These are phyloP conservation scores for Pachyrhizus erosus DNA, from an alignment of 306 rosid species.

Conservation along the genomic window DNA sequence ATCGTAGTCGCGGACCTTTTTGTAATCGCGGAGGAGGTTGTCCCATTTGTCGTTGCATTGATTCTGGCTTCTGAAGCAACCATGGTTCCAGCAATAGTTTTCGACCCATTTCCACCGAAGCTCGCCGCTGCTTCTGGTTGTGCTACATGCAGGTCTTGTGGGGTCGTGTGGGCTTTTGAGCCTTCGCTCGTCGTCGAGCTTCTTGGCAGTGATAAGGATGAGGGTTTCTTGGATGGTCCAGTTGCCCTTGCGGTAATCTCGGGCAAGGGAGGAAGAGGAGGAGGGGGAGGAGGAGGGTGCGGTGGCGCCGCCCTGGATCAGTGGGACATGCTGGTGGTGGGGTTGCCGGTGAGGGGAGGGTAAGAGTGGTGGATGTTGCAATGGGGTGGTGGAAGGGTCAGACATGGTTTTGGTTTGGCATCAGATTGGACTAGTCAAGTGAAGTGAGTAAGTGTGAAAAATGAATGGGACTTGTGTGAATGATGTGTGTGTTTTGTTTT, in stretches of 20 bases:
- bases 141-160: neutral
- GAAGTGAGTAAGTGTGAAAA: slow-evolving; percentile 23
- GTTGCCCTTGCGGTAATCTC: slow-evolving; percentile 77
- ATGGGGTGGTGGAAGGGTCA: slow-evolving; percentile 66
- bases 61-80: slow-evolving; percentile 67
- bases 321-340: slow-evolving; percentile 30
- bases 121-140: slow-evolving; percentile 57
- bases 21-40: slow-evolving; percentile 68
- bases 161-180: slow-evolving; percentile 32
- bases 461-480: neutral
- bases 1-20: slow-evolving; percentile 69
- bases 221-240: slow-evolving; percentile 71
- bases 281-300: slow-evolving; percentile 27
- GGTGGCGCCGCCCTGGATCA: slow-evolving; percentile 27
- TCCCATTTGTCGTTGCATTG: slow-evolving; percentile 83
- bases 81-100: slow-evolving; percentile 75
- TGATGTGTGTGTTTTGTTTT: neutral
- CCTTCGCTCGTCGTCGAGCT: slow-evolving; percentile 65
- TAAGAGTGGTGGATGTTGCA: slow-evolving; percentile 45
- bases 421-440: slow-evolving; percentile 10
- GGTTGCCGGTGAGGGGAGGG: slow-evolving; percentile 32
- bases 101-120: slow-evolving; percentile 78
- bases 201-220: slow-evolving; percentile 63
- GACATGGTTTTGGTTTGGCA: slow-evolving; percentile 61
- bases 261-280: slow-evolving; percentile 24